Percentiles rank a stretch among this genome's conserved stretches.
Conservation (phyloP, 1,139 yeast species). For the Hyphopichia wangnamkhiaoensis region DNA sequence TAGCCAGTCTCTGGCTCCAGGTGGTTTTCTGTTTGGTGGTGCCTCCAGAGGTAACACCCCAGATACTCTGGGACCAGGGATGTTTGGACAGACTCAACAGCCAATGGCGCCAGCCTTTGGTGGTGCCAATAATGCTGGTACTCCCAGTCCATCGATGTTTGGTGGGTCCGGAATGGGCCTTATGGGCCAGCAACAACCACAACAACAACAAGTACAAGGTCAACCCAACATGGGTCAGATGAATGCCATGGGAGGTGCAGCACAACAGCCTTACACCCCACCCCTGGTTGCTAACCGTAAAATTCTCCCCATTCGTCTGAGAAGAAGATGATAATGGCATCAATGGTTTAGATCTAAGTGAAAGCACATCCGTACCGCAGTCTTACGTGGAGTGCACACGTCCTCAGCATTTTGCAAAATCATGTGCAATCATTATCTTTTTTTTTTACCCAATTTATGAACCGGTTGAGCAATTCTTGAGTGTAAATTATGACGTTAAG, state of each 20-base stretch:
- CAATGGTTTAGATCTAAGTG: too few relatives aligned
- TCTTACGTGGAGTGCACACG: too few relatives aligned
- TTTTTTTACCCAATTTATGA: too few relatives aligned
- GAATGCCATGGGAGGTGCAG: slow-evolving; percentile 1
- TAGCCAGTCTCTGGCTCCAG: slow-evolving; percentile 11
- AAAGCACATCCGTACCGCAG: too few relatives aligned
- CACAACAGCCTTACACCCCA: slow-evolving; percentile 7
- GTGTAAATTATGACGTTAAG: too few relatives aligned
- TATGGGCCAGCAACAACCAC: neutral
- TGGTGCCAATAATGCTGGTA: neutral
- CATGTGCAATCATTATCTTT: too few relatives aligned
- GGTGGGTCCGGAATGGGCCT: neutral
- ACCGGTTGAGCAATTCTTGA: too few relatives aligned
- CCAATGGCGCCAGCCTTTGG: neutral
- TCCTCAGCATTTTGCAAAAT: too few relatives aligned
- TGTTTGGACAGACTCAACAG: neutral
- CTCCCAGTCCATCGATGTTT: slow-evolving; percentile 1
- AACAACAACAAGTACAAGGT: neutral
- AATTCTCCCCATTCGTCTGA: slow-evolving; percentile 30
- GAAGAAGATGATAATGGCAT: slow-evolving; percentile 28
- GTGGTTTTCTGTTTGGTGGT: slow-evolving; percentile 24
- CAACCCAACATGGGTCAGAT: neutral
- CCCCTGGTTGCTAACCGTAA: slow-evolving; percentile 7
- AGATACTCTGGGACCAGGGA: neutral
- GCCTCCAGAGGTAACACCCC: slow-evolving; percentile 2